These are phyloP conservation scores for Linanthus parryae DNA, from an alignment of 148 eudicot genomes.

Conservation along the genomic window DNA sequence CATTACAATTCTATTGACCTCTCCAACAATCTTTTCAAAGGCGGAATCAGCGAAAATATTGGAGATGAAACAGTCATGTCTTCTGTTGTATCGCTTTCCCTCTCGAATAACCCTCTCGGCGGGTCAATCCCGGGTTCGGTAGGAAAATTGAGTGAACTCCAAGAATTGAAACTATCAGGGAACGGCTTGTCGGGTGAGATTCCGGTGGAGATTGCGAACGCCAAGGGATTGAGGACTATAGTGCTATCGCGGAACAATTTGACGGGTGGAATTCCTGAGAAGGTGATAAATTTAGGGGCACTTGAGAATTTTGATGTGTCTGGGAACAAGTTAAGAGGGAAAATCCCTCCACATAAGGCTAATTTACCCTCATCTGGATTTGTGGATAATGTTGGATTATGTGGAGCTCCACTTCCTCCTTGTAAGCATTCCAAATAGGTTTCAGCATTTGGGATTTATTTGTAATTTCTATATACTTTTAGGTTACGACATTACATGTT, in stretches of 20 bases:
- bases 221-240: slow-evolving; percentile 29
- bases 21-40: slow-evolving; percentile 50
- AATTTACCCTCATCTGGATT: slow-evolving; percentile 53
- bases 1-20: slow-evolving; percentile 54
- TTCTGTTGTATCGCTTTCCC: slow-evolving; percentile 36
- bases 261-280: slow-evolving; percentile 46
- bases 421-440: slow-evolving; percentile 50
- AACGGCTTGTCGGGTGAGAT: slow-evolving; percentile 39
- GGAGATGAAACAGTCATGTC: slow-evolving; percentile 38
- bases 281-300: slow-evolving; percentile 36
- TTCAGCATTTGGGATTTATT: no score
- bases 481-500: no score
- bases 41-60: slow-evolving; percentile 32
- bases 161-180: slow-evolving; percentile 30
- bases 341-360: slow-evolving; percentile 55
- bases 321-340: slow-evolving; percentile 49
- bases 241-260: slow-evolving; percentile 40
- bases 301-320: slow-evolving; percentile 58
- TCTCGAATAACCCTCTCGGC: slow-evolving; percentile 53
- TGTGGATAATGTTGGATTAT: slow-evolving; percentile 52
- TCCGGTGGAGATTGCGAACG: slow-evolving; percentile 48
- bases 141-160: slow-evolving; percentile 42
- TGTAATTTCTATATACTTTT: no score
- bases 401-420: slow-evolving; percentile 73
- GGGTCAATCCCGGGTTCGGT: slow-evolving; percentile 58